These are phyloP conservation scores for Xanthoparmelia taractica DNA, from an alignment of 495 filamentous ascomycete genomes.

Conservation along the genomic window DNA sequence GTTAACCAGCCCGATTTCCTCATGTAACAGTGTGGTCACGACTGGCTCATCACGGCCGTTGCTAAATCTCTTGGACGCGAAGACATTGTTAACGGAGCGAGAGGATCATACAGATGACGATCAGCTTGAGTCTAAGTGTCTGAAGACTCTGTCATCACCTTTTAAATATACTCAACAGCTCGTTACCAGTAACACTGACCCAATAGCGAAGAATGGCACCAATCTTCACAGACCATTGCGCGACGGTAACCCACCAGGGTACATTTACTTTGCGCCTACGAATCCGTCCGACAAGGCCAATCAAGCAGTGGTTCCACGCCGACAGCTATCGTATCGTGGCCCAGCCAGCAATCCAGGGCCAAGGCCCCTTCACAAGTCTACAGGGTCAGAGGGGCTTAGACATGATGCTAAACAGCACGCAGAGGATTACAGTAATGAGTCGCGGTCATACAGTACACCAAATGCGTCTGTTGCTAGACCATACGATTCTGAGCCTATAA, in stretches of 20 bases:
- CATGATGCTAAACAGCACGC: neutral
- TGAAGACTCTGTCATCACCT: slow-evolving; percentile 1
- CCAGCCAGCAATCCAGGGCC: neutral
- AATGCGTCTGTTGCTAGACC: neutral
- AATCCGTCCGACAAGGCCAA: slow-evolving; percentile 3
- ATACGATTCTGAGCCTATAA: slow-evolving; percentile 9
- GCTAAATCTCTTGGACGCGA: neutral
- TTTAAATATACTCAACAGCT: neutral
- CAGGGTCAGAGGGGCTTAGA: slow-evolving; percentile 8
- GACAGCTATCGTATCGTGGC: slow-evolving; percentile 14
- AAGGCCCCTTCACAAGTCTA: slow-evolving; percentile 9
- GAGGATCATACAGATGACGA: neutral
- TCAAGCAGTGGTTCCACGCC: neutral
- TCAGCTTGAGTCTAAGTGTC: neutral
- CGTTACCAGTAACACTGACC: neutral
- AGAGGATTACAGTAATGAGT: neutral
- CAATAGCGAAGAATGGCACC: neutral
- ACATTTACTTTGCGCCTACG: slow-evolving; percentile 2
- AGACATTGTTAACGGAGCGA: neutral
- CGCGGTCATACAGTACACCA: neutral
- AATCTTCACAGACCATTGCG: neutral
- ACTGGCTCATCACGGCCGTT: neutral
- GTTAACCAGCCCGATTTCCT: neutral
- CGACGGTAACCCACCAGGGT: neutral
- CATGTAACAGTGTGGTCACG: neutral